Evolutionary conservation across 1,139 yeast species (phyloP).

Genomic region (Hyphopichia fennica): DNA sequence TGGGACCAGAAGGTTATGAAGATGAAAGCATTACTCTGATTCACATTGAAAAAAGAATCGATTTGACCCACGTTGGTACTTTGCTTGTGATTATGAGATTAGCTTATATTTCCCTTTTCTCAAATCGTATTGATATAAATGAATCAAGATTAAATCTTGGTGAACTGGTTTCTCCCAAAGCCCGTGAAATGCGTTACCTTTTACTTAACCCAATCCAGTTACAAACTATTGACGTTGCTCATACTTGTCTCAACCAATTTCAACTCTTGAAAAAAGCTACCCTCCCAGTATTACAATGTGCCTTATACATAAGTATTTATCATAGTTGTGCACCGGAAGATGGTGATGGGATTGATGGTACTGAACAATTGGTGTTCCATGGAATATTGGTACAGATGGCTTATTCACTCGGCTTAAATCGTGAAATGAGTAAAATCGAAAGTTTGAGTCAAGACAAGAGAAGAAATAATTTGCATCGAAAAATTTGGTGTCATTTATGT

Average conservation of each 20-base stretch:
- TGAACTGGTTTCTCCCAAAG: conserved; percentile 22
- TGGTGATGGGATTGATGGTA: conserved; percentile 49
- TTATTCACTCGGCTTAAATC: conserved; percentile 44
- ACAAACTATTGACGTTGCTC: conserved; percentile 48
- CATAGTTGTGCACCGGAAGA: conserved; percentile 51
- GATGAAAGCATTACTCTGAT: conserved; percentile 20
- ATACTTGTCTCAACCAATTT: conserved; percentile 54
- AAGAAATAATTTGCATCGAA: conserved; percentile 18
- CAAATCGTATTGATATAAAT: conserved; percentile 31
- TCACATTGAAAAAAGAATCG: conserved; percentile 29
- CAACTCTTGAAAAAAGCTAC: conserved; percentile 48
- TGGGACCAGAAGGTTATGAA: conserved; percentile 20
- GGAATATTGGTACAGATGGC: conserved; percentile 45
- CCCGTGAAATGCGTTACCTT: conserved; percentile 40
- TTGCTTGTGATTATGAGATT: conserved; percentile 30
- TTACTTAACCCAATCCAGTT: conserved; percentile 48
- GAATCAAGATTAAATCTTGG: conserved; percentile 23
- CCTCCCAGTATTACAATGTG: conserved; percentile 50
- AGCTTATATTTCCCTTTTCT: conserved; percentile 32
- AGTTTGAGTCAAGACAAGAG: conserved; percentile 10
- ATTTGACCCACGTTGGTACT: conserved; percentile 34
- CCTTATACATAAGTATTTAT: conserved; percentile 37
- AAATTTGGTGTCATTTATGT: conserved; percentile 26
- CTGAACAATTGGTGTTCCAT: conserved; percentile 38
- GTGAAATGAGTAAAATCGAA: conserved; percentile 34